Base-by-base conservation (phyloP, 2,329 filamentous ascomycete genomes). In the Talaromyces sp. region DNA sequence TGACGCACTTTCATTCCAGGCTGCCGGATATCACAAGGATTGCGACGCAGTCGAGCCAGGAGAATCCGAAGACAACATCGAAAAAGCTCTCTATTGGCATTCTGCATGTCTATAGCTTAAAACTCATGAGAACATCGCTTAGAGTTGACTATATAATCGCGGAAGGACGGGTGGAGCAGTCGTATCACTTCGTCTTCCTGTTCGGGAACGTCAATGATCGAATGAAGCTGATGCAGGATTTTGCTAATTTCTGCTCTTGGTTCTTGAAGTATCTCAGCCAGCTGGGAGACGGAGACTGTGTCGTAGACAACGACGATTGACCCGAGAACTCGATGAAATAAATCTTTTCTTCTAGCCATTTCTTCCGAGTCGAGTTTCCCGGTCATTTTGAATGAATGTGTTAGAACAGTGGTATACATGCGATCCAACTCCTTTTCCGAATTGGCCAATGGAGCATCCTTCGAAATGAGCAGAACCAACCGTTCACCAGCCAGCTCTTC, bases 131-230 rank as follows among this genome's bases (percentile, higher is more conserved):
- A 49, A 16, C 45, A 49, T 8, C 45, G 45, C 13, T 49, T 49
- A 16, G 45, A 3, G n/a, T 49, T 16, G 5, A 49, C 45, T 7
- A 49, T 49, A 27, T 24, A 49, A 49, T 49, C 22, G 27, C 19
- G 45, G 45, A 49, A 49, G 22, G 45, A 49, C 8, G 45, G 45
- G 27, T 49, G 45, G 16, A 49, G 45, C 27, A 49, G 45, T 14
- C 22, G 45, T 27, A 49, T 49, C 10, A 19, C n/a, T 4, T 22
- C 45, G 3, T 14, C 45, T 6, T 27, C 22, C 45, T 27, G 22
- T 22, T 60, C 33, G 13, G 66, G 65, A 39, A 70, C 52, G 35
- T 65, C 49, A 3, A 70, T 60, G n/a, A 71, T 56, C 13, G 68
- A 56, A 22, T 68, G 56, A 11, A 71, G 64, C 37, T 58, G 9